Base-by-base conservation (phyloP, 2,329 filamentous ascomycete genomes). In the Talaromyces piceae region DNA sequence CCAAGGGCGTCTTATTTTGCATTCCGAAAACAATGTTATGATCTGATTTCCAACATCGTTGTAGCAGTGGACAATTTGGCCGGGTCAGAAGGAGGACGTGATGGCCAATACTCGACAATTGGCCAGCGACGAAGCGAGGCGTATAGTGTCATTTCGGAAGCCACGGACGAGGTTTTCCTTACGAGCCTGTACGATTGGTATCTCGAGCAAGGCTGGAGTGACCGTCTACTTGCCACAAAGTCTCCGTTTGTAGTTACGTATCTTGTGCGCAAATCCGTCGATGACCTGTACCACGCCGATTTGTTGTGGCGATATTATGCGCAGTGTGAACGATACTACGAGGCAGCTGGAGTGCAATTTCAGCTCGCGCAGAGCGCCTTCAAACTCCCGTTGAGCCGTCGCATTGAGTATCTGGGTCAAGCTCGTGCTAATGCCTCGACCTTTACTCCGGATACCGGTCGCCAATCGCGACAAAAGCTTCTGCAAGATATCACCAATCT, bases 161-260 rank as follows among this genome's bases (percentile, higher is more conserved):
- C 91, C 0, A 80, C 85, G 12, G 93, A 98, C 59, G 88, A 96
- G 63, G 87, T 96, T 4, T 98, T 98, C 73, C 86, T 97, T 66
- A 94, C 88, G 55, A 89, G 88, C 61, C 77, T 98, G n/a, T 98
- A 96, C 66, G 91, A 96, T 62, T 98, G 93, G 91, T 98, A 98
- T 68, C 83, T 97, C 58, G 72, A 79, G 49, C 84, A 91, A 65
- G 86, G 87, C 16, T 91, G 88, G 83, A 86, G 82, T 8, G 89
- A 96, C 56, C 85, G 90, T 12, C 79, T 98, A 25, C 80, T 98
- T 28, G 83, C 86, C 30, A 89, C 93, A 47, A 81, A 91, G 52
- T 95, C 91, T 4, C 81, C 85, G 0, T 91, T 90, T 61, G 89
- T 97, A 23, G 80, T 94, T 39, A 87, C 84, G 2, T 98, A 95